Conservation (phyloP, 805 yeast species). For the Maudiozyma barnettii region DNA sequence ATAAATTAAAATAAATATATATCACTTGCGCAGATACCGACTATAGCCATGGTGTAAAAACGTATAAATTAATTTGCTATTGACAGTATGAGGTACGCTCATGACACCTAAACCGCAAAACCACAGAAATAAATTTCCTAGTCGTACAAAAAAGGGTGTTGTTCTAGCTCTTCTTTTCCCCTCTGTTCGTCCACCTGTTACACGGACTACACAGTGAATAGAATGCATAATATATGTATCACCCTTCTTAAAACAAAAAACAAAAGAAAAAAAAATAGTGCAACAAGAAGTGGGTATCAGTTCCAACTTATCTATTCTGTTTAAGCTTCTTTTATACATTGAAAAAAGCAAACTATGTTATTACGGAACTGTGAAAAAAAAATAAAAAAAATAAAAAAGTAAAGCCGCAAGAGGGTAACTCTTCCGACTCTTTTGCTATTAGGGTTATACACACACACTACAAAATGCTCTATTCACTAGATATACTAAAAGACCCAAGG, state of each 20-base stretch:
- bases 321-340: too few relatives aligned
- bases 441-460: too few relatives aligned
- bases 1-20: constrained; percentile 6
- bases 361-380: too few relatives aligned
- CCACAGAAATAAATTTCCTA: too few relatives aligned
- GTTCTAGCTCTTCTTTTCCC: constrained; percentile 33
- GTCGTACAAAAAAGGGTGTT: too few relatives aligned
- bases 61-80: constrained; percentile 7
- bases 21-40: constrained; percentile 30
- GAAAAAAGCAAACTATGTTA: too few relatives aligned
- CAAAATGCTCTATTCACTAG: too few relatives aligned
- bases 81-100: constrained; percentile 33
- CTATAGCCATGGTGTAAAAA: constrained; percentile 17
- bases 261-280: not conserved
- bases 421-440: too few relatives aligned
- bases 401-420: too few relatives aligned
- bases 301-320: too few relatives aligned
- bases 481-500: not conserved
- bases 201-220: constrained; percentile 32
- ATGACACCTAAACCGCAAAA: constrained; percentile 8
- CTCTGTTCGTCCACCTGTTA: constrained; percentile 28
- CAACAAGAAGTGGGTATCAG: too few relatives aligned
- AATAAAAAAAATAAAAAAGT: too few relatives aligned
- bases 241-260: constrained; percentile 7
- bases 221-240: constrained; percentile 31